Evolutionary conservation across 1,284 basidiomycete species (phyloP), one percentile per base, ranked within the genome.

Genomic region (Amylostereum areolatum): DNA sequence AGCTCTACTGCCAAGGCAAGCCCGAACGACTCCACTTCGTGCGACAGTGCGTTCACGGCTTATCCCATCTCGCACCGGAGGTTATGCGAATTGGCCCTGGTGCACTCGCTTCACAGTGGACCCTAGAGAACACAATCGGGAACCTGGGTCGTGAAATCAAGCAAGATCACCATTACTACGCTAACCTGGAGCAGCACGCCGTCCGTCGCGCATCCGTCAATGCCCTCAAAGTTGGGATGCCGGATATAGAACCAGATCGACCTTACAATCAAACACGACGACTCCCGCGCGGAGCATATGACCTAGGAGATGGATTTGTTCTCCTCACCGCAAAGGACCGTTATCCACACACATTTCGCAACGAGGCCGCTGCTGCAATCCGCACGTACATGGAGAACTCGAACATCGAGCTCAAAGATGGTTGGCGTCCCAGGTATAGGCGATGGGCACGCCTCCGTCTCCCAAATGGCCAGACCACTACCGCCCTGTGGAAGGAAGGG

Each of bases 121-220:
- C 61, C 1, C 63, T 70, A 51, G 67, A 71, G 44, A 52, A 57
- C 6, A 63, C 62, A 0, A 72, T 72, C 40, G 69, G 70, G 0
- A 64, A 64, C 45, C 58, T 70, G 9, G 63, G 59, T 3, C 48
- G 61, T 35, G 64, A 69, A 41, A 59, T 70, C 7, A 31, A 47
- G 4, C 66, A 65, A 41, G 63, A 52, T 10, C 62, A 59, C 0
- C 56, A 66, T 18, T 59, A 63, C 6, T 68, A 55, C 51, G 51
- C 56, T 3, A 70, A 71, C 40, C 53, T 69, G 3, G 36, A 62
- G 2, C 49, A 65, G 45, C 55, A 56, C 40, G 66, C 52, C 5
- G 18, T 67, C 6, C 59, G 54, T 3, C 55, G 60, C 24, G 48
- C 52, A 25, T 62, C 62, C 45, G 47, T 60, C 5, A 71, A 68